A percentile compares a stretch with the other conserved stretches of the same genome.
These are phyloP conservation scores for Neurospora sp. DNA, from an alignment of 495 filamentous ascomycete species.

Conservation along the genomic window DNA sequence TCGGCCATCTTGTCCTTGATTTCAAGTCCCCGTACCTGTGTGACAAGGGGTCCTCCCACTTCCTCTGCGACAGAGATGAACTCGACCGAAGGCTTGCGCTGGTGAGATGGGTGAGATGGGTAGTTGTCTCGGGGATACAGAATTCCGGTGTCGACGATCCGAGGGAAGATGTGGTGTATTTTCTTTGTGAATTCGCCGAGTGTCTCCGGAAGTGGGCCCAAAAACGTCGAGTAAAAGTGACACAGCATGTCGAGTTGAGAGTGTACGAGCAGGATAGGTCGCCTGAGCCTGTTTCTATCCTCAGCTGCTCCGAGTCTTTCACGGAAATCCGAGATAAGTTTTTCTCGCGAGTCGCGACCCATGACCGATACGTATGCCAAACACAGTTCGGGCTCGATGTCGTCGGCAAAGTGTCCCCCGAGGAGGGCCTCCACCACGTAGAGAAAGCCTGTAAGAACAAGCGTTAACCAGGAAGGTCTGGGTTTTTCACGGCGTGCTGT, in stretches of 20 bases:
- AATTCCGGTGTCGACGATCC: not conserved
- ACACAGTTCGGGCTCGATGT: not conserved
- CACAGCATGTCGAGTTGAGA: not conserved
- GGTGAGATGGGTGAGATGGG: not conserved
- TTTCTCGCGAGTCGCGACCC: not conserved
- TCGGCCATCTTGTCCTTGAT: not conserved
- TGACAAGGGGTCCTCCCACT: not conserved
- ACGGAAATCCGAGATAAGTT: not conserved
- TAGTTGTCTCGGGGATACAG: not conserved
- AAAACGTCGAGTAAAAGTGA: not conserved
- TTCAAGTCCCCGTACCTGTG: not conserved
- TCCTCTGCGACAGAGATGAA: not conserved
- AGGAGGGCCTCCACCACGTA: not conserved
- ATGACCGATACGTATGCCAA: not conserved
- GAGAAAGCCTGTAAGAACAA: not conserved
- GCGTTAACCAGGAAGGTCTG: not conserved
- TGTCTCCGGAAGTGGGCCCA: not conserved
- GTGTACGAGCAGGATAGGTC: not conserved
- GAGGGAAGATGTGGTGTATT: not conserved
- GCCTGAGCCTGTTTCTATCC: not conserved
- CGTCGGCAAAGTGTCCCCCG: not conserved
- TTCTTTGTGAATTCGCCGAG: not conserved
- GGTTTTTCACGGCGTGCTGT: not conserved
- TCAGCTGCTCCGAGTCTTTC: not conserved
- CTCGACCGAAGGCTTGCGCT: not conserved